Evolutionary conservation across 2,329 filamentous ascomycete genomes (phyloP), one percentile per base, ranked within the genome.

Genomic region (Graphiopsis chlorocephala): DNA sequence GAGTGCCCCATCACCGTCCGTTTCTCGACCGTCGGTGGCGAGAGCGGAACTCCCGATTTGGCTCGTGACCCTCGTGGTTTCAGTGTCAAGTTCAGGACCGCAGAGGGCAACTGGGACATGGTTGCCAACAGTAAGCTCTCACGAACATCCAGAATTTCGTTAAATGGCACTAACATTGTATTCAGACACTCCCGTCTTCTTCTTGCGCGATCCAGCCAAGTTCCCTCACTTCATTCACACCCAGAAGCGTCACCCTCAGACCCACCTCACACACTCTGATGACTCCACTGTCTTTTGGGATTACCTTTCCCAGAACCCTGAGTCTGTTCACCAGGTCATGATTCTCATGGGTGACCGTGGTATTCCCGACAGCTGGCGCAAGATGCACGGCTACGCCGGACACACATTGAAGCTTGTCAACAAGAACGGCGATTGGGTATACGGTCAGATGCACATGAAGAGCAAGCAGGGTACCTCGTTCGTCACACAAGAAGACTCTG

Each of bases 21-120:
- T 4, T 92, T 93, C 77, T 92, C 89, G 0, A 93, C 90, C 1
- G 90, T 92, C 4, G 89, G 89, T 73, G 89, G 89, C 66, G 89
- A 92, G 76, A 86, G 86, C 65, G 89, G 89, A 7, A 90, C 87
- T 4, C 83, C 89, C 64, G 90, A 92, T 72, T 87, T 85, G 68
- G 89, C 88, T 33, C 86, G 90, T 65, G 90, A 93, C 69, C 89
- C 89, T 11, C 82, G 89, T 71, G 90, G 90, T 0, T 92, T 92
- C 71, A 84, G 88, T 1, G 81, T 90, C 68, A 92, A 92, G 78
- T 89, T 92, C 78, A 83, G 88, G 42, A 91, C 89, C 0, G 85
- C 88, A 20, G 86, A 91, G 70, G 89, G 89, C n/a, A 91, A 91
- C 70, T 90, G 85, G 84, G 88, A 91, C 72, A 62, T 88, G 75